Base-by-base conservation (phyloP, 1,284 basidiomycete genomes). In the Neotropicomus parvogracilis region DNA sequence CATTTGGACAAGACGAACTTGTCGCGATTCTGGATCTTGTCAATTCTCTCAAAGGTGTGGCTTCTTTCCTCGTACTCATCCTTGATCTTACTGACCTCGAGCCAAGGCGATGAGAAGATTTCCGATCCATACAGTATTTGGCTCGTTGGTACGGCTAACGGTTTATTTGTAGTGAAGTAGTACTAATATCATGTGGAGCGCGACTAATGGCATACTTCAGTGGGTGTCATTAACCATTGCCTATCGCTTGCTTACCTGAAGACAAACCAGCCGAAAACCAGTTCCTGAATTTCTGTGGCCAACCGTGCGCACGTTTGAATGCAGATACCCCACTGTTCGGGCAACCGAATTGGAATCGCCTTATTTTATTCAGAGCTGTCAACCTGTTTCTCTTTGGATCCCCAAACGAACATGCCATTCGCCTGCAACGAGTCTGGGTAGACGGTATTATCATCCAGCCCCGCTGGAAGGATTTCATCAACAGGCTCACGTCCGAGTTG, bases 401-500 rank as follows among this genome's bases (percentile, higher is more conserved):
- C 4, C 44, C 44, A 3, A 49, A 46, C 0, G 58, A 55, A 4
- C 48, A 60, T 21, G 40, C 48, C 3, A 5, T 45, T 39, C 47
- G 58, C 16, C 32, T 60, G 31, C 47, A 48, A 19, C 43, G 59
- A 2, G 46, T 64, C 13, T 63, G 62, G 52, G 58, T 56, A 0
- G 57, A 60, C 8, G 47, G 48, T 13, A 64, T 38, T 2, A 56
- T 64, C 6, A 53, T 60, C 21, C 49, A 53, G 11, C 59, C 59
- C 11, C 55, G 52, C 1, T 64, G 62, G 59, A 58, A 58, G 12
- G 50, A 63, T 5, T 74, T 73, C 35, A 69, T 79, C 11, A 54
- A 59, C 8, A 73, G 71, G 44, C 57, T 81, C 26, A 70, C 68
- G 12, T 56, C 59, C 2, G 77, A 83, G 52, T 78, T 81, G 75